A percentile compares a stretch with the other conserved stretches of the same genome.
Evolutionary conservation across 1,284 basidiomycete species (phyloP).

Genomic region (Phellinidium pouzarii): DNA sequence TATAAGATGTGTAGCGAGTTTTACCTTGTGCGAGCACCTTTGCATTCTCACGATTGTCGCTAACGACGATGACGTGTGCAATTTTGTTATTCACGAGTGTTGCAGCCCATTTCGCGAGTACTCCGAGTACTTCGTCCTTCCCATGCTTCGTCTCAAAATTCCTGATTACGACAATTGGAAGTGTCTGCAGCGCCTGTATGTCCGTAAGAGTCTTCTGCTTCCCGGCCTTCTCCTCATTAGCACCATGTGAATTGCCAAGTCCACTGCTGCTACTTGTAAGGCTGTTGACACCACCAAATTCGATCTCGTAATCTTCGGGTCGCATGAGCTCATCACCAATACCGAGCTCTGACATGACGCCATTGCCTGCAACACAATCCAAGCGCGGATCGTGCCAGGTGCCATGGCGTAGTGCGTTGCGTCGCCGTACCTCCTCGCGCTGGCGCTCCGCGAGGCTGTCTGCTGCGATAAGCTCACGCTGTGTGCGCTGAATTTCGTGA

Average conservation of each 20-base stretch:
- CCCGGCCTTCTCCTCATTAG: conserved; percentile 27
- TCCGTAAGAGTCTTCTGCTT: conserved; percentile 30
- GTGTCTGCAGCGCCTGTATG: conserved; percentile 45
- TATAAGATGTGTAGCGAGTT: too few relatives aligned
- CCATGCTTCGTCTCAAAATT: conserved; percentile 68
- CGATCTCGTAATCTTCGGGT: conserved; percentile 14
- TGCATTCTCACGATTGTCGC: conserved; percentile 84
- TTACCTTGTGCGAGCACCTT: conserved; percentile 78
- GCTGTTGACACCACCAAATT: too few relatives aligned
- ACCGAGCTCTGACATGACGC: conserved; percentile 78
- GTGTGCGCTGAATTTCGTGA: conserved; percentile 41
- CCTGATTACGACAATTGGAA: conserved; percentile 83
- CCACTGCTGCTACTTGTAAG: too few relatives aligned
- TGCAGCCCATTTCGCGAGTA: conserved; percentile 84
- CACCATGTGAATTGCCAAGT: conserved; percentile 18
- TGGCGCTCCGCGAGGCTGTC: conserved; percentile 27
- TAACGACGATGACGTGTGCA: conserved; percentile 89
- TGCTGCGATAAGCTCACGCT: conserved; percentile 33
- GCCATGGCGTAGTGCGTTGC: conserved; percentile 46
- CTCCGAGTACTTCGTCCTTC: conserved; percentile 67
- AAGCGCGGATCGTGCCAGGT: conserved; percentile 78
- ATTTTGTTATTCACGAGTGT: conserved; percentile 75
- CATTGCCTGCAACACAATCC: conserved; percentile 77
- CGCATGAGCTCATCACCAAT: conserved; percentile 55
- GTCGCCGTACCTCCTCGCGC: conserved; percentile 32